Evolutionary conservation across 331 rosid genomes (phyloP).

Genomic region (Phaseolus coccineus): DNA sequence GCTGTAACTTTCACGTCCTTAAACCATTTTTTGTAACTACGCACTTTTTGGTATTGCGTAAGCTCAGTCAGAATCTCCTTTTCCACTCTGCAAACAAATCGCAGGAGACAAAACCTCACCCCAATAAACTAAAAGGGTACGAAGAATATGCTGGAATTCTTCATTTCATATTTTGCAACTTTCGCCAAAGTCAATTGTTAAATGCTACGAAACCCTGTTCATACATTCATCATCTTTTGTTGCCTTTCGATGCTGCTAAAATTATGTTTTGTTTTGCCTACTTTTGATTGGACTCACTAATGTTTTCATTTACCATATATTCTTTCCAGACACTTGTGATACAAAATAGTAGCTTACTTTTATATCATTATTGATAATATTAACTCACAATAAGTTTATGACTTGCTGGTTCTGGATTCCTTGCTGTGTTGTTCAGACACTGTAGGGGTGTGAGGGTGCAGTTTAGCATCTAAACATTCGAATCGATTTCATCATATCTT

Average conservation of each 20-base stretch:
- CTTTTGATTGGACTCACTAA: constrained; percentile 38
- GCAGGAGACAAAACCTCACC: constrained; percentile 39
- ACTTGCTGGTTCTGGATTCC: background rate
- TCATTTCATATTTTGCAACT: background rate
- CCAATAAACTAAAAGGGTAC: constrained; percentile 1
- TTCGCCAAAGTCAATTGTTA: too few relatives aligned
- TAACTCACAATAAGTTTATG: background rate
- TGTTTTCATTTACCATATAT: background rate
- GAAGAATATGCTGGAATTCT: constrained; percentile 44
- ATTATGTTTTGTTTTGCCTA: background rate
- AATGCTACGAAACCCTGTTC: background rate
- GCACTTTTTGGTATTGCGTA: constrained; percentile 32
- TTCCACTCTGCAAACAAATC: constrained; percentile 26
- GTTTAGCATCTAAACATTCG: background rate
- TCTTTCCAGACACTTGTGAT: background rate
- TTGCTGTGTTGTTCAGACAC: background rate
- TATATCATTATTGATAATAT: background rate
- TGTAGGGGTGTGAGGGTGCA: background rate
- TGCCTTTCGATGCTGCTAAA: constrained; percentile 26
- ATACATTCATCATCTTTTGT: constrained; percentile 46
- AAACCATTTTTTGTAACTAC: constrained; percentile 18
- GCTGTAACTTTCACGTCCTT: background rate
- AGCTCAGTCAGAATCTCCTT: constrained; percentile 21
- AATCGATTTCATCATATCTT: background rate
- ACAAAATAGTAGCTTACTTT: background rate